Base-by-base conservation (phyloP, 176 grass and related monocot species). In the Carex myosuroides region DNA sequence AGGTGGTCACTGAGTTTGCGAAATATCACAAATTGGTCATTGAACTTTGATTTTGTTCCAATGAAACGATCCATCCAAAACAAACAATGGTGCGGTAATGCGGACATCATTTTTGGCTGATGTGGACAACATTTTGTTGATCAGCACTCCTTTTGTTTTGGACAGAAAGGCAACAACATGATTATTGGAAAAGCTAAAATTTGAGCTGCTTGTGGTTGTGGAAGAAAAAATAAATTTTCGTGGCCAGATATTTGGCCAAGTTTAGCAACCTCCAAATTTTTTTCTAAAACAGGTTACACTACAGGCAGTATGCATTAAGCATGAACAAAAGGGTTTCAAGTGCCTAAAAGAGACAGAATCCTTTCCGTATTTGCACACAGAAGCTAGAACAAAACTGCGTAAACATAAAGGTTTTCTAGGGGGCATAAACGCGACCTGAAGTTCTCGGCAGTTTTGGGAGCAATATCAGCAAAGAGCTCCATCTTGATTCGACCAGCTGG, bases 401-500 rank as follows among this genome's bases (percentile, higher is more conserved):
- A 73, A 22, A 60, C 4, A 30, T 11, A 72, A 22, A 37, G n/a
- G 11, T 50, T 35, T 65, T 30, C 3, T 3, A 2, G 41, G 10
- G 10, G 33, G 32, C 72, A 77, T 78, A 9, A 62, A 61, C 20
- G 21, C 13, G 21, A 94, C 95, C 95, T 64, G 86, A 98, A 98
- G 85, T 98, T 98, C 89, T 98, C 93, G 9, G 93, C 93, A 48
- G 96, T 90, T 87, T 90, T 98, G 68, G 96, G 93, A 77, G 88
- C 35, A 83, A 98, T 69, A 81, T 98, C 96, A 18, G 91, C 93
- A 54, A 98, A 98, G 72, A 98, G 91, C 85, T 98, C 96, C 96
- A 98, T 98, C 93, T 98, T 98, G 91, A 98, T 93, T 67, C 93
- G 96, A 13, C 91, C 93, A 8, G 96, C 93, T 21, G 96, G 93